Evolutionary conservation across 2,329 filamentous ascomycete genomes (phyloP).

Genomic region (Fusarium xylarioides): DNA sequence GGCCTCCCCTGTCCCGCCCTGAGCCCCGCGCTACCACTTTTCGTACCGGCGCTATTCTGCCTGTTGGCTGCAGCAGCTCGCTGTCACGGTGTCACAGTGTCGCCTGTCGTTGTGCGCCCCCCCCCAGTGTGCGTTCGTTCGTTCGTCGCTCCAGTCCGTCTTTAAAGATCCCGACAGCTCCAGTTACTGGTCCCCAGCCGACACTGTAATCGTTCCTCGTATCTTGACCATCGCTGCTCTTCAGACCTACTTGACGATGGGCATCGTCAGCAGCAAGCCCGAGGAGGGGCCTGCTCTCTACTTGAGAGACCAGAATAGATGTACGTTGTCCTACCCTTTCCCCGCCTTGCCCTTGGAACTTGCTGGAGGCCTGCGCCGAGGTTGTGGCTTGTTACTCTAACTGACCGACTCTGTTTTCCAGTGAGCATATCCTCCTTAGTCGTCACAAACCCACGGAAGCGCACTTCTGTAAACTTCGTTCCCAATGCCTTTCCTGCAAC

Average conservation of each 20-base stretch:
- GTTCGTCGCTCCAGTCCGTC: constrained; percentile 30
- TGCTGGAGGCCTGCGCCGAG: constrained; percentile 14
- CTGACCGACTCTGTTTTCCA: constrained; percentile 51
- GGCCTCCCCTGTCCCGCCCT: constrained; percentile 42
- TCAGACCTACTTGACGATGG: constrained; percentile 70
- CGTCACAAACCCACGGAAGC: constrained; percentile 81
- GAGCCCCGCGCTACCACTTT: constrained; percentile 45
- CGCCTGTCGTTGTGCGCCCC: constrained; percentile 39
- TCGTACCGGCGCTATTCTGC: constrained; percentile 37
- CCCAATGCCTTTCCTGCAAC: constrained; percentile 91
- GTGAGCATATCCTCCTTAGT: constrained; percentile 87
- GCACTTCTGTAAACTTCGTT: constrained; percentile 77
- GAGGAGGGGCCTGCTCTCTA: constrained; percentile 85
- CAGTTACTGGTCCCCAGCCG: constrained; percentile 25
- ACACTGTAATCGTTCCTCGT: constrained; percentile 34
- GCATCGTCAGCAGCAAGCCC: constrained; percentile 87
- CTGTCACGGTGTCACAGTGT: constrained; percentile 40
- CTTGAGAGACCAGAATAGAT: constrained; percentile 89
- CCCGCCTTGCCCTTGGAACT: constrained; percentile 16
- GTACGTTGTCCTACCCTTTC: constrained; percentile 63
- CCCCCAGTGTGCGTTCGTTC: constrained; percentile 23
- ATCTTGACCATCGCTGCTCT: constrained; percentile 28
- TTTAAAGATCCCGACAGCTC: constrained; percentile 43
- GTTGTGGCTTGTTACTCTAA: constrained; percentile 30
- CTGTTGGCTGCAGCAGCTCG: constrained; percentile 29